Percentiles rank a stretch among this genome's conserved stretches.
phyloP scores from a whole-genome alignment of 2,329 filamentous ascomycete genomes.

The Moelleriella libera region DNA sequence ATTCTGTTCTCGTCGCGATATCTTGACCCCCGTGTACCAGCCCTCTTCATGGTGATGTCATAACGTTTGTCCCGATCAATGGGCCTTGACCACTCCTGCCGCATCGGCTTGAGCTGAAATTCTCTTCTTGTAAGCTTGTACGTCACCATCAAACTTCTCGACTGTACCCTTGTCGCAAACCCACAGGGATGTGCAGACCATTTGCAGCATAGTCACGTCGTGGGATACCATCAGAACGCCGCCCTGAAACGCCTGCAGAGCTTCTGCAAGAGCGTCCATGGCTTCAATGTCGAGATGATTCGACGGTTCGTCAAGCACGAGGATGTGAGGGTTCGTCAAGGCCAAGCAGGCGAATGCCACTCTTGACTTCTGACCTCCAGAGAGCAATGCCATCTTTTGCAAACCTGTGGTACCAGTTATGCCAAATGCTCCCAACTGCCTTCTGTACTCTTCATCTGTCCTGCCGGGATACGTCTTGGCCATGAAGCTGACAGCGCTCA shows the following conservation, averaged over 20 bases:
- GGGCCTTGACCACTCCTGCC: conserved; percentile 66
- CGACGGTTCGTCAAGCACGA: conserved; percentile 95
- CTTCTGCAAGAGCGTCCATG: conserved; percentile 86
- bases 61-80: conserved; percentile 19
- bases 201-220: conserved; percentile 97
- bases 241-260: conserved; percentile 75
- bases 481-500: conserved; percentile 92
- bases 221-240: conserved; percentile 98
- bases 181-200: conserved; percentile 88
- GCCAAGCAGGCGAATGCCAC: conserved; percentile 96
- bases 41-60: background rate
- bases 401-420: conserved; percentile 91
- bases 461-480: conserved; percentile 78
- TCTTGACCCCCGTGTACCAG: background rate
- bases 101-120: conserved; percentile 82
- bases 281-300: conserved; percentile 99
- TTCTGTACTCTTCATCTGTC: conserved; percentile 91
- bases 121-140: conserved; percentile 95
- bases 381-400: conserved; percentile 88
- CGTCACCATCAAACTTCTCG: conserved; percentile 89
- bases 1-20: background rate
- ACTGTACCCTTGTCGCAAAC: conserved; percentile 91
- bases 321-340: conserved; percentile 85
- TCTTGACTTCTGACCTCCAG: conserved; percentile 95
- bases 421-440: conserved; percentile 81